Evolutionary conservation across 352 stramenopile genomes (phyloP), one percentile per base, ranked within the genome.

Genomic region (Pythium aquatile): DNA sequence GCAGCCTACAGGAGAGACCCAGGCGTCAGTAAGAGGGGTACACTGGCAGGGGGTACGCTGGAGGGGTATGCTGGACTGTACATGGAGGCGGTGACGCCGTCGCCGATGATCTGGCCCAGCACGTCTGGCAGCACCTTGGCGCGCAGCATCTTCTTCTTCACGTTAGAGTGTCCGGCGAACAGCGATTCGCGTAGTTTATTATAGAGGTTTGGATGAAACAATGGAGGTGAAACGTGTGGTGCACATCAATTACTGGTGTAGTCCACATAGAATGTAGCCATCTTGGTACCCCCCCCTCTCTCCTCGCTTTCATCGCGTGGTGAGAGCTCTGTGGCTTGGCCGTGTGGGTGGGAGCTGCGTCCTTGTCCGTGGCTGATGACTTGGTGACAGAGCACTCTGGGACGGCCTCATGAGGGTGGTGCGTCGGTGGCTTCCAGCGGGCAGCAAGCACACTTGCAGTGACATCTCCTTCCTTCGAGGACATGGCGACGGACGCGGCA

Each of bases 121-220:
- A 95, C 77, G 44, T 93, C 85, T 9, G 87, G 85, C 54, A 95
- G 65, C 61, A 89, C 81, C 65, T 89, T 89, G 17, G 84, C 83
- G 47, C 87, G 83, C 56, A 95, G 70, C 87, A 95, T 94, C 28
- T 62, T 62, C 11, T 17, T 44, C 14, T 24, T 24, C 20, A 24
- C 20, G 20, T 24, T 24, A 24, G 16, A 40, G 16, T 16, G 32
- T 33, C 17, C 26, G 7, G 24, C 10, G 14, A 59, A 20, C 3
- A 33, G 29, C 20, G 16, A 17, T 9, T 17, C 3, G 8, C 39
- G n/a, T 32, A 51, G 24, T 5, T 8, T 6, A 17, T 51, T 30
- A 30, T 24, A 51, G 5, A 30, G 44, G 44, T 13, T 29, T 5
- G 0, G 49, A 49, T 35, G 20, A 5, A 20, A 26, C 13, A 49